Evolutionary conservation across 805 yeast species (phyloP).

Genomic region (Isabelozyma heimii): DNA sequence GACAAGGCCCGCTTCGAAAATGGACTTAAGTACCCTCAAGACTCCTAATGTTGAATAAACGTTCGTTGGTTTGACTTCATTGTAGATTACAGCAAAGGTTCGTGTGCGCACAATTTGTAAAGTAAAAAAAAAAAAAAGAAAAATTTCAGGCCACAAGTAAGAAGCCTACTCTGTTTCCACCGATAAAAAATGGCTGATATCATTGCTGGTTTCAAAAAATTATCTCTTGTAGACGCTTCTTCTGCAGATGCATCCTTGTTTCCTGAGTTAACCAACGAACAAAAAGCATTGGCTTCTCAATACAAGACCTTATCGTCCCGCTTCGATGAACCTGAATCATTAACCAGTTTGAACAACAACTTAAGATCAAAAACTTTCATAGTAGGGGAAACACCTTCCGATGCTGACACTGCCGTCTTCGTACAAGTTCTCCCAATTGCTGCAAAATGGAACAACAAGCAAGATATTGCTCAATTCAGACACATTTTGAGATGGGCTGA

Average conservation of each 20-base stretch:
- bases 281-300: conserved; percentile 73
- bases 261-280: conserved; percentile 39
- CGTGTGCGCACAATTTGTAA: neutral
- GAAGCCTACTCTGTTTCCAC: neutral
- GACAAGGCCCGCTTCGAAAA: conserved; percentile 45
- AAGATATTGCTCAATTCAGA: conserved; percentile 62
- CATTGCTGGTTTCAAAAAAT: conserved; percentile 23
- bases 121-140: neutral
- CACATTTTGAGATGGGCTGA: conserved; percentile 94
- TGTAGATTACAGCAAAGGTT: neutral
- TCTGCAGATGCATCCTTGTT: conserved; percentile 15
- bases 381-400: conserved; percentile 62
- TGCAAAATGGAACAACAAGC: conserved; percentile 49
- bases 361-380: conserved; percentile 71
- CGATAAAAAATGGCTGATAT: conserved; percentile 23
- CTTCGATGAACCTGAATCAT: conserved; percentile 45
- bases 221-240: conserved; percentile 26
- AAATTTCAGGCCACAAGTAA: too few species aligned
- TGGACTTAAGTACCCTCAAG: conserved; percentile 45
- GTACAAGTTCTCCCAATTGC: conserved; percentile 63
- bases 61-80: neutral
- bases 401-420: conserved; percentile 71
- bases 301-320: conserved; percentile 72
- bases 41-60: conserved; percentile 7
- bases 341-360: conserved; percentile 57